These are phyloP conservation scores for Neofusicoccum umdonicola DNA, from an alignment of 2,329 filamentous ascomycete species.

Conservation along the genomic window DNA sequence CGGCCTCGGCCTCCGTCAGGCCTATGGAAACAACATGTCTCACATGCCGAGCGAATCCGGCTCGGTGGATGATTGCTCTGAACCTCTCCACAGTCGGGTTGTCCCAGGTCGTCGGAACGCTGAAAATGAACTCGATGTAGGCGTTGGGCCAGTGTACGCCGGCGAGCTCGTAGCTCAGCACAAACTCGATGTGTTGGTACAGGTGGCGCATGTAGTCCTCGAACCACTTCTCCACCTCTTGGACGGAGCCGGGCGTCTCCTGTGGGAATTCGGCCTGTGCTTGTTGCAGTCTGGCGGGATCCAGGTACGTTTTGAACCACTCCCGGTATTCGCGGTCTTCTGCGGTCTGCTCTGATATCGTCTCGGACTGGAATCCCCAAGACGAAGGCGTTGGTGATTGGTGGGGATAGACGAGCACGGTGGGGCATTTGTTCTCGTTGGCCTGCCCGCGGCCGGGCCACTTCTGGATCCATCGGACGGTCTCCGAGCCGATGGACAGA, in stretches of 20 bases:
- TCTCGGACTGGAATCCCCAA: constrained; percentile 55
- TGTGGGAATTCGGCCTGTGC: constrained; percentile 46
- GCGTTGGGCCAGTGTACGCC: constrained; percentile 45
- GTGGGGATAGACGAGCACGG: constrained; percentile 50
- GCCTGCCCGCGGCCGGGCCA: constrained; percentile 55
- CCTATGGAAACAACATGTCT: constrained; percentile 44
- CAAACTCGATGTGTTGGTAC: constrained; percentile 48
- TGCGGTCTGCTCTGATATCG: constrained; percentile 34
- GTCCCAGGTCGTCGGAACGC: constrained; percentile 58
- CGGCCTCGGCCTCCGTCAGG: constrained; percentile 55
- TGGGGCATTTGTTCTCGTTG: constrained; percentile 57
- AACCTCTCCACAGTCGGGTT: constrained; percentile 53
- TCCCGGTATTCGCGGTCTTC: constrained; percentile 47
- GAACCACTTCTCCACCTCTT: constrained; percentile 48
- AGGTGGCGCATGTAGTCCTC: constrained; percentile 51
- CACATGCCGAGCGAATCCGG: constrained; percentile 48
- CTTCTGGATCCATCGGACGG: constrained; percentile 41
- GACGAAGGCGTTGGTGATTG: constrained; percentile 40
- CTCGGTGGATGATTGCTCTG: constrained; percentile 46
- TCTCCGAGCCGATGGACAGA: constrained; percentile 33
- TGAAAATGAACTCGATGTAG: constrained; percentile 55
- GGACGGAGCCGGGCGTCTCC: constrained; percentile 42
- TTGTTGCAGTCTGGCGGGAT: constrained; percentile 44
- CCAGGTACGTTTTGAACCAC: constrained; percentile 58
- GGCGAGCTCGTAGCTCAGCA: constrained; percentile 37